Conservation (phyloP, 2,329 filamentous ascomycete species). For the Knufia petricola region DNA sequence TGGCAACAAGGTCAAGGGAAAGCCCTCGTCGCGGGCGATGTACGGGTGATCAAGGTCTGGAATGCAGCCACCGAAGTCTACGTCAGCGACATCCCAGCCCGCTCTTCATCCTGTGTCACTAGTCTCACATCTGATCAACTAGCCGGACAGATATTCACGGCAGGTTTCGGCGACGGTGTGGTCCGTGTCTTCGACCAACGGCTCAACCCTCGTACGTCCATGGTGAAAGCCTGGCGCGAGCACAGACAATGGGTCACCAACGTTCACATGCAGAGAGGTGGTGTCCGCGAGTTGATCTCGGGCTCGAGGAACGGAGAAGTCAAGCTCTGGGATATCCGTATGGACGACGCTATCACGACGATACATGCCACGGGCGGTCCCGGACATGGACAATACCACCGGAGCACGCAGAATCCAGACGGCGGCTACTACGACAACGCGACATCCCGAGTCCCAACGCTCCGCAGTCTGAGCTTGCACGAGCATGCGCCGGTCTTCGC, state of each 20-base stretch:
- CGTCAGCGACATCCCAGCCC: constrained; percentile 75
- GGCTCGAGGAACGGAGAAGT: constrained; percentile 89
- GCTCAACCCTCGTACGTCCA: constrained; percentile 70
- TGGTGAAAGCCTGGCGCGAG: constrained; percentile 96
- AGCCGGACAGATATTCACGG: constrained; percentile 90
- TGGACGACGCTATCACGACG: constrained; percentile 43
- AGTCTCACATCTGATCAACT: constrained; percentile 95
- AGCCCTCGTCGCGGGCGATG: constrained; percentile 89
- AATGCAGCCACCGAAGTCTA: constrained; percentile 90
- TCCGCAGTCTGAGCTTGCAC: constrained; percentile 82
- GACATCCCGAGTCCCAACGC: constrained; percentile 18
- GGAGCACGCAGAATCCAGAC: constrained; percentile 2
- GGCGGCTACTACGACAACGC: not conserved
- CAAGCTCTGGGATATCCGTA: constrained; percentile 90
- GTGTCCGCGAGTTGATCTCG: constrained; percentile 79
- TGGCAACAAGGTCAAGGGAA: constrained; percentile 98
- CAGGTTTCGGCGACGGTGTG: constrained; percentile 90
- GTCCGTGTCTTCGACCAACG: constrained; percentile 91
- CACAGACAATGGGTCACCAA: constrained; percentile 93
- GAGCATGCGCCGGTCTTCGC: constrained; percentile 95
- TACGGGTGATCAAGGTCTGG: constrained; percentile 92
- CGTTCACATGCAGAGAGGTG: constrained; percentile 92
- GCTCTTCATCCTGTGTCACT: constrained; percentile 90
- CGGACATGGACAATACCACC: not conserved
- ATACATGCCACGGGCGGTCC: constrained; percentile 12